Evolutionary conservation across 305 asterid species (phyloP).

Genomic region (Petunia hybrid): DNA sequence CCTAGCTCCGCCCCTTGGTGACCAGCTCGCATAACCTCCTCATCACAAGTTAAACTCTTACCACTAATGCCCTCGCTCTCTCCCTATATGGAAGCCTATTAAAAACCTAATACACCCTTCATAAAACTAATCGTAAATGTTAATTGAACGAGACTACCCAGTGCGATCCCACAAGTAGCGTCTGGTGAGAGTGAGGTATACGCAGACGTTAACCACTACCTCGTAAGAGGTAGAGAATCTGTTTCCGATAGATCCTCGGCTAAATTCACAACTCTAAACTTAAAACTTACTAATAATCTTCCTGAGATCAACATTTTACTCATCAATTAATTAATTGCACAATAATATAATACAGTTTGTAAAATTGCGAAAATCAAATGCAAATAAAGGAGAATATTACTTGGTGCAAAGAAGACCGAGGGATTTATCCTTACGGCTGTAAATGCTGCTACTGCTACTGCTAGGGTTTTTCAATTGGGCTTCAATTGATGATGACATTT

Average conservation of each 20-base stretch:
- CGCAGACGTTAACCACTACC: too few relatives aligned
- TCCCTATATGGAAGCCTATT: neutral
- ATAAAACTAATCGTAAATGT: neutral
- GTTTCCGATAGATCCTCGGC: too few relatives aligned
- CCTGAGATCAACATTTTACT: neutral
- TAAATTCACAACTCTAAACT: too few relatives aligned
- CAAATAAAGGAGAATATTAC: conserved; percentile 37
- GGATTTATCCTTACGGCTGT: conserved; percentile 75
- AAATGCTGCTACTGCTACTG: conserved; percentile 13
- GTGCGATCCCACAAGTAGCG: too few relatives aligned
- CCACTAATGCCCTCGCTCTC: too few relatives aligned
- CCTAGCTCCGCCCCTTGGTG: too few relatives aligned
- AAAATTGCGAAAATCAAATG: neutral
- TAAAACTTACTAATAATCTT: neutral
- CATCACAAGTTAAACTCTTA: too few relatives aligned
- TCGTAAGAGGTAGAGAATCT: too few relatives aligned
- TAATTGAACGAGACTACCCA: neutral
- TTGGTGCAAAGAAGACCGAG: conserved; percentile 73
- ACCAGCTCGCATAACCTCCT: too few relatives aligned
- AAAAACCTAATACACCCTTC: neutral
- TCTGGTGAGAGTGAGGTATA: too few relatives aligned
- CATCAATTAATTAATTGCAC: neutral
- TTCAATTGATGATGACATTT: conserved; percentile 51
- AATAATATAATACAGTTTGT: neutral
- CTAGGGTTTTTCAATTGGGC: conserved; percentile 48